Conservation (phyloP, 306 rosid genomes). For the Alnus glutinosa region DNA sequence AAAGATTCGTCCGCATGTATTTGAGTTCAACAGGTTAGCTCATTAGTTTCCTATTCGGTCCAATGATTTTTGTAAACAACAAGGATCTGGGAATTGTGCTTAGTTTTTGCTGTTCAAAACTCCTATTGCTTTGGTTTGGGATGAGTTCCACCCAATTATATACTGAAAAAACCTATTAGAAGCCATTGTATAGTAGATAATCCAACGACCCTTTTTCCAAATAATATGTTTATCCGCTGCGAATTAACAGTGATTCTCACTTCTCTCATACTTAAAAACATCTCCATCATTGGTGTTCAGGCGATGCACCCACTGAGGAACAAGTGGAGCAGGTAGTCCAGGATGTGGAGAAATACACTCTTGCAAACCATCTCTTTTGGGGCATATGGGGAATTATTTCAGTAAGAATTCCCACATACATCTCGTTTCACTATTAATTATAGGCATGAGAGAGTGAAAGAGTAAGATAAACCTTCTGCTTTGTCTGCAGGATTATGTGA, state of each 20-base stretch:
- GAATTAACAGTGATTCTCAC: not conserved
- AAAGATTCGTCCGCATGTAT: conserved; percentile 56
- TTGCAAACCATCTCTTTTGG: conserved; percentile 88
- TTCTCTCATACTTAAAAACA: not conserved
- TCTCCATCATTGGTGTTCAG: conserved; percentile 36
- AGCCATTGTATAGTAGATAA: not conserved
- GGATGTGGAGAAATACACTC: conserved; percentile 63
- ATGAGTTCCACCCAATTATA: not conserved
- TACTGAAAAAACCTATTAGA: not conserved
- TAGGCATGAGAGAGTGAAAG: not conserved
- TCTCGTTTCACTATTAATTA: not conserved
- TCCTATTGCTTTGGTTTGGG: not conserved
- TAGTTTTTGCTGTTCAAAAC: conserved; percentile 4
- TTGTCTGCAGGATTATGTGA: conserved; percentile 66
- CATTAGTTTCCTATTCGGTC: conserved; percentile 17
- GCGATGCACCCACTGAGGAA: conserved; percentile 50
- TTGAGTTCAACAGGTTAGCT: conserved; percentile 68
- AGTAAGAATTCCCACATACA: conserved; percentile 35
- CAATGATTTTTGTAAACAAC: not conserved
- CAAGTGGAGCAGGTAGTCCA: conserved; percentile 59
- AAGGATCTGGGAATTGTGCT: conserved; percentile 9
- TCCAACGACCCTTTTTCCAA: not conserved
- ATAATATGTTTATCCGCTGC: not conserved
- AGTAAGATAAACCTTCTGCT: conserved; percentile 11
- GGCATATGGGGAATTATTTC: conserved; percentile 96